Evolutionary conservation across 148 eudicot genomes (phyloP), one percentile per base, ranked within the genome.

Genomic region (Nepenthes mirabilis): DNA sequence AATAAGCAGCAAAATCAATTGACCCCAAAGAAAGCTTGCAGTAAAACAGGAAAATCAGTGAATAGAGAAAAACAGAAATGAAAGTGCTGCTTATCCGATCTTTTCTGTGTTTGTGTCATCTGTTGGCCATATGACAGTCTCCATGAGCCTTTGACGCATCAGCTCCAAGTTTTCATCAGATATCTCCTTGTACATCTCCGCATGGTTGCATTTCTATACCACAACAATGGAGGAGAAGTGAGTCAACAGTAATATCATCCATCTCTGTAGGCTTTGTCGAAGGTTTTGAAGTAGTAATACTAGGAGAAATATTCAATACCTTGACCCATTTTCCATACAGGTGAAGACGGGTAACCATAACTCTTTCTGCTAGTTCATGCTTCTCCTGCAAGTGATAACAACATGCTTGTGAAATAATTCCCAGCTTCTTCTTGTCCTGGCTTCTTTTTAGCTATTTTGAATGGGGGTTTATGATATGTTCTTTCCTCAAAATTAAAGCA

Each of bases 61-160:
- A 40, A 8, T 40, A 40, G 45, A 40, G 45, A 8, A 40, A 40
- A 49, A 49, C 11, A 49, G 3, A n/a, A 6, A 49, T 49, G 13
- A 11, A 2, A 49, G 52, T 11, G 6, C 52, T n/a, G 14, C 11
- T 49, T 55, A 55, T 33, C 58, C 83, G 23, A 79, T 79, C 74
- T 65, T 80, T 71, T 83, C 94, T 10, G 86, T 68, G 74, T 82
- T 83, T 35, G 90, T 61, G 68, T 90, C 97, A 32, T 87, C 91
- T 11, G 95, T 75, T 2, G 95, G 95, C 95, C 91, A 90, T 61
- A 82, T 75, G 37, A 84, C 79, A 1, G 95, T 90, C 72, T 90
- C 89, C 71, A 80, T 68, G 9, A 90, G 87, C 66, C 91, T 83
- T 57, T 87, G 91, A 11, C 97, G 97, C 97, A 90, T 80, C 87